A percentile compares a stretch with the other conserved stretches of the same genome.
Conservation (phyloP, 257 asterid species). For the Solanum appendiculatum region DNA sequence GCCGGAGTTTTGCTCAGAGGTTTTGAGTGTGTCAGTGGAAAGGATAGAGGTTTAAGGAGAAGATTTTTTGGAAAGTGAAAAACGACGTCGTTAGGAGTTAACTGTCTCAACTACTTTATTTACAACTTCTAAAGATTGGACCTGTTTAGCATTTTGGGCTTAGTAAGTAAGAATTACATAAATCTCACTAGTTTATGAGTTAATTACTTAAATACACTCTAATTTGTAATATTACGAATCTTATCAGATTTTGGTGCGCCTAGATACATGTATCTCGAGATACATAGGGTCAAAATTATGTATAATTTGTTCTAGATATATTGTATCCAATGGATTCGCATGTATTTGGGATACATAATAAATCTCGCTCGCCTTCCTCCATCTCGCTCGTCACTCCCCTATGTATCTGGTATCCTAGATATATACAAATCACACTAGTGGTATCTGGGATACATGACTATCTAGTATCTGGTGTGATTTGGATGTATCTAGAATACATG, state of each 20-base stretch:
- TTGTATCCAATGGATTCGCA: neutral
- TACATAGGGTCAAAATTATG: neutral
- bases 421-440: no score
- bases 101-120: neutral
- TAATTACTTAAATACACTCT: no score
- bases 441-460: no score
- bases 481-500: neutral
- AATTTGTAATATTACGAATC: no score
- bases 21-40: neutral
- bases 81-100: neutral
- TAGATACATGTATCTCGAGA: neutral
- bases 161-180: neutral
- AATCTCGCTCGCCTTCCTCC: no score
- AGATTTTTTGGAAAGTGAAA: neutral
- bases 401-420: neutral
- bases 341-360: no score
- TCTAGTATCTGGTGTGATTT: neutral
- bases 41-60: neutral
- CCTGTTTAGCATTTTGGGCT: neutral
- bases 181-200: neutral
- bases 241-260: neutral
- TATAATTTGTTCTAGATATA: no score
- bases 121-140: neutral
- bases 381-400: neutral
- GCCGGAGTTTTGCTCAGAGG: neutral